Evolutionary conservation across 805 yeast genomes (phyloP).

Genomic region (Hanseniaspora mollemarum): DNA sequence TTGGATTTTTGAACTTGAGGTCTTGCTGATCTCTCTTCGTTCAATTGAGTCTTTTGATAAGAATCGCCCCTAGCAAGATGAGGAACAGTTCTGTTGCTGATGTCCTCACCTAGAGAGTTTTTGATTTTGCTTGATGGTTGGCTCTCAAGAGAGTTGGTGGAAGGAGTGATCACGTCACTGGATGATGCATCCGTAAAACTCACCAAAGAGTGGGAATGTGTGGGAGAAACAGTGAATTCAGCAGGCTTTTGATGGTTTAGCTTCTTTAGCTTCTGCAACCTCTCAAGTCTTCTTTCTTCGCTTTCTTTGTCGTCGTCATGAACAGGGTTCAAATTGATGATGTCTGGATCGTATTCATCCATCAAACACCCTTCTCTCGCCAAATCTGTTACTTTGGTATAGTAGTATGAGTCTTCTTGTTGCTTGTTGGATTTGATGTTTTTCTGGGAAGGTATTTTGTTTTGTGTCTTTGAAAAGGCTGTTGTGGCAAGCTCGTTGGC

Average conservation of each 20-base stretch:
- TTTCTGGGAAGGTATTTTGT: conserved; percentile 14
- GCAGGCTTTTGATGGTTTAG: not conserved
- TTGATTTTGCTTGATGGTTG: conserved; percentile 18
- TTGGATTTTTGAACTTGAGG: conserved; percentile 25
- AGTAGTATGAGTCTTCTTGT: conserved; percentile 18
- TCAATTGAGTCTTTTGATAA: conserved; percentile 29
- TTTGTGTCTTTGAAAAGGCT: conserved; percentile 19
- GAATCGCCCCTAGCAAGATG: conserved; percentile 72
- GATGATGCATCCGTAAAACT: conserved; percentile 25
- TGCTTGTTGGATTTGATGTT: conserved; percentile 16
- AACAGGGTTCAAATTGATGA: conserved; percentile 13
- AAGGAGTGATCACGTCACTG: conserved; percentile 18
- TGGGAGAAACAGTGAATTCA: not conserved
- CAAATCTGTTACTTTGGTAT: conserved; percentile 28
- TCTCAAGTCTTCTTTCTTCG: conserved; percentile 17
- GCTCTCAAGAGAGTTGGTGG: not conserved
- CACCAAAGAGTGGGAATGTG: conserved; percentile 21
- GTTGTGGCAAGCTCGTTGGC: conserved; percentile 17
- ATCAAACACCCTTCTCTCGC: conserved; percentile 30
- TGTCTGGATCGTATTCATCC: conserved; percentile 24
- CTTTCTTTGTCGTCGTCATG: conserved; percentile 18
- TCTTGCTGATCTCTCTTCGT: conserved; percentile 22
- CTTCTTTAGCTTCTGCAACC: conserved; percentile 12
- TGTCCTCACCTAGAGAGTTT: conserved; percentile 27
- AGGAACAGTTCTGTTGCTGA: conserved; percentile 34